Evolutionary conservation across 2,329 filamentous ascomycete genomes (phyloP), one percentile per base, ranked within the genome.

Genomic region (Dryadomyces sulphureus): DNA sequence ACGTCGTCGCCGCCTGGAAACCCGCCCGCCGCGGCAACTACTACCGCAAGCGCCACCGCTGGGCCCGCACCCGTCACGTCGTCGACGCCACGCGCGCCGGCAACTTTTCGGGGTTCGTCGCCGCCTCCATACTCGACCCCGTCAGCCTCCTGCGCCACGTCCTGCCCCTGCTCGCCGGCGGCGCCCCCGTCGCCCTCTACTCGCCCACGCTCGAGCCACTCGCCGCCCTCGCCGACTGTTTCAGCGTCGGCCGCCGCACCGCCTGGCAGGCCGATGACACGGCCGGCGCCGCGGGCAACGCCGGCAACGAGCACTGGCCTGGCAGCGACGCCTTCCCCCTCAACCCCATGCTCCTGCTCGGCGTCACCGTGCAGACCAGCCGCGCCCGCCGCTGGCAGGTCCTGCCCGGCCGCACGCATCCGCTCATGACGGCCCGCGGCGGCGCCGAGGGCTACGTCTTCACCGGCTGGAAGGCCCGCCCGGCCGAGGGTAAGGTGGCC

Each of bases 371-470:
- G 45, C 89, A 96, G 65, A 92, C 81, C 2, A 84, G 81, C 41
- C 72, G 86, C 14, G 80, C 84, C 5, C 73, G 84, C 50, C 71
- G 77, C 45, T 96, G 87, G 85, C 92, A 98, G 66, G 89, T 95
- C 2, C 62, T 98, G 41, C 92, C 92, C 0, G 85, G 87, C 1
- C 70, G 92, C 45, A 96, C 92, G 45, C 92, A 98, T 65, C 92
- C 92, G 7, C 63, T 93, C 46, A 98, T 98, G 92, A 94, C 85
- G 49, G 79, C 79, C 34, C 74, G 76, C 36, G 92, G 92, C 19
- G 90, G 90, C 1, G 79, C 87, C 0, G 90, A 96, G 58, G 92
- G 92, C 0, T 98, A 86, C 60, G 60, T 98, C 4, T 88, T 96
- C 54, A 90, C 87, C 24, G 90, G 75, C 0, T 85, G 83, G 59